Base-by-base conservation (phyloP, 306 rosid genomes). In the Astragalus membranaceus region DNA sequence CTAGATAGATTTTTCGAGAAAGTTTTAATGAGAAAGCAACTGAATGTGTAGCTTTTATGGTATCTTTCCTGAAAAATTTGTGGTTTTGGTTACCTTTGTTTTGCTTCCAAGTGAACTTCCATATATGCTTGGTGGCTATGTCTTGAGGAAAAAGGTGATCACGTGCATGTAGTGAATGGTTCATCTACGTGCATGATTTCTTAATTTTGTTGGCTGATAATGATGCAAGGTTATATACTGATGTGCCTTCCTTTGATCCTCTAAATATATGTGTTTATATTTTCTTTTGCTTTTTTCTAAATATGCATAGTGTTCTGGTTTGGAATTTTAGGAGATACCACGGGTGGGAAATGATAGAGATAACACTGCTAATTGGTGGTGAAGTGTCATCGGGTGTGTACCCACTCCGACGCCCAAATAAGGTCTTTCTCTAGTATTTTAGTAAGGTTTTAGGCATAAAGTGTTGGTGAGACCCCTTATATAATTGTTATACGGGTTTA, bases 1-100 rank as follows among this genome's bases (percentile, higher is more conserved):
- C 50, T 10, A 60, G 75, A 80, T 80, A 69, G 76, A 82, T 75
- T 81, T 88, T 81, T 89, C 72, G 17, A 41, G 85, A 73, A 59
- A 53, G 15, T 11, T 52, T 72, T 81, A 43, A 78, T 68, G 83
- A 58, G 77, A 77, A 70, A 73, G 79, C 58, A 75, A 49, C 46
- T 75, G 74, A 48, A 48, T 51, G 63, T 13, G 76, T 50, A 36
- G 52, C 84, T 79, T 81, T 85, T 56, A 4, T 12, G 4, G n/a
- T 10, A 10, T 3, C 61, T 75, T 55, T 49, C 7, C 49, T 54
- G 26, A 70, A 20, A 66, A 46, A 29, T 65, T 37, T 8, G 61
- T 29, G 58, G 46, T 29, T 49, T 30, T 15, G 20, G 39, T 65
- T 66, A 13, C 23, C 42, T 35, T 54, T 54, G 32, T 49, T n/a